Evolutionary conservation across 352 stramenopile genomes (phyloP).

Genomic region (Pseudoperonospora humuli): DNA sequence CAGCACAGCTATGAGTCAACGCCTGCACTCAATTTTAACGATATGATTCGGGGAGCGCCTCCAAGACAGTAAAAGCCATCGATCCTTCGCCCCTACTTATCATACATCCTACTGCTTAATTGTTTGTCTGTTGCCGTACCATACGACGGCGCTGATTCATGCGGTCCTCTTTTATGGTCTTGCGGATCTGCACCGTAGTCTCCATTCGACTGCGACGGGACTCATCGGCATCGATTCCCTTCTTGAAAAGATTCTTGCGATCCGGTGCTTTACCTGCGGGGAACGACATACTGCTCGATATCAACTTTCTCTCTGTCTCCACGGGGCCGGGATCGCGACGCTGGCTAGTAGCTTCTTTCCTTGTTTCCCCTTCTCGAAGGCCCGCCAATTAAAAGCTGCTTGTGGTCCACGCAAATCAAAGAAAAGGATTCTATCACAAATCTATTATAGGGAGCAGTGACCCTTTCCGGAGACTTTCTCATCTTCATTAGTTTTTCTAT

Average conservation of each 20-base stretch:
- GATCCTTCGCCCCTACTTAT: neutral
- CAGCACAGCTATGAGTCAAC: slow-evolving; percentile 11
- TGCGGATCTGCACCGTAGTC: slow-evolving; percentile 81
- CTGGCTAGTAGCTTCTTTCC: too few relatives aligned
- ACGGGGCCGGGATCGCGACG: slow-evolving; percentile 9
- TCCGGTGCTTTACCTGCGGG: slow-evolving; percentile 56
- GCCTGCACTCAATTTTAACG: neutral
- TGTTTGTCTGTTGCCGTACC: slow-evolving; percentile 21
- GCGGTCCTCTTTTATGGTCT: slow-evolving; percentile 76
- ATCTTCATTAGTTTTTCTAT: too few relatives aligned
- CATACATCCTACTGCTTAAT: neutral
- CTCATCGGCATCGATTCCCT: slow-evolving; percentile 71
- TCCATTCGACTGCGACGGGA: slow-evolving; percentile 64
- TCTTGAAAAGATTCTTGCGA: slow-evolving; percentile 74
- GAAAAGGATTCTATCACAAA: slow-evolving; percentile 7
- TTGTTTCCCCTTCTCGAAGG: slow-evolving; percentile 24
- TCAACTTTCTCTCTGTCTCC: slow-evolving; percentile 3
- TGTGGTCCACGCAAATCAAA: slow-evolving; percentile 20
- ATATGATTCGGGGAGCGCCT: slow-evolving; percentile 8
- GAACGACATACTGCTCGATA: slow-evolving; percentile 57
- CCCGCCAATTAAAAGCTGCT: slow-evolving; percentile 16
- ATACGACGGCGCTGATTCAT: slow-evolving; percentile 73
- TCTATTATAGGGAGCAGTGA: too few relatives aligned
- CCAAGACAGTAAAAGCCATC: neutral
- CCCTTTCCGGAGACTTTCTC: too few relatives aligned